Evolutionary conservation across 2,329 filamentous ascomycete genomes (phyloP), one percentile per base, ranked within the genome.

Genomic region (Colletotrichum melonis): DNA sequence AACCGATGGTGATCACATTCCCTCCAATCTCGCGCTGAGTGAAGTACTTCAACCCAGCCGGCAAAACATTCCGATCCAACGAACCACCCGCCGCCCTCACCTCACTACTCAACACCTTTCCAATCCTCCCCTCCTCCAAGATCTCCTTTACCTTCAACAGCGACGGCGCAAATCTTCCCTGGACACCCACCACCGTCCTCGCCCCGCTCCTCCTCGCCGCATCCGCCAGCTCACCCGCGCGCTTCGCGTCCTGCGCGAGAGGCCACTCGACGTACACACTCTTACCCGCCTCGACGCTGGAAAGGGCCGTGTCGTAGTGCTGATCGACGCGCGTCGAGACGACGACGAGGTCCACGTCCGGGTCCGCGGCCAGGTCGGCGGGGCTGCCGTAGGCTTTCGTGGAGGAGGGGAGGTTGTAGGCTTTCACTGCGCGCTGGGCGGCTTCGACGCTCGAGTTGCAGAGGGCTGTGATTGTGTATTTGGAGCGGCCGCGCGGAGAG

Each of bases 251-350:
- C 16, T 86, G 79, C 0, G 87, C 88, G 1, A 92, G 81, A 8
- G 89, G 90, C 88, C 90, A 92, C 80, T 92, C 90, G 0, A 90
- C 83, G 69, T 83, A 92, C 0, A 88, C 83, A 0, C 80, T 77
- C 78, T 91, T 91, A 0, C 89, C 90, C 0, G 88, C 87, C 14
- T 81, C 80, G 1, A 91, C 74, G 22, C 85, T 87, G 0, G 89
- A 86, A 16, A 83, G 80, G 1, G 84, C 81, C 1, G 84, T 85
- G 2, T 80, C 72, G 56, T 84, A 82, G 74, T 92, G 90, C 1
- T 83, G 83, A 72, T 91, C 89, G 0, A 90, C 89, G 3, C 89
- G 84, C 0, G 88, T 90, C 49, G 79, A 83, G 72, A 87, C 87
- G 5, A 91, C 86, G 1, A 92, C 87, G 0, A 92, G 81, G 19